Conservation (phyloP, 345 rosid genomes). For the Syzygium oleosum region DNA sequence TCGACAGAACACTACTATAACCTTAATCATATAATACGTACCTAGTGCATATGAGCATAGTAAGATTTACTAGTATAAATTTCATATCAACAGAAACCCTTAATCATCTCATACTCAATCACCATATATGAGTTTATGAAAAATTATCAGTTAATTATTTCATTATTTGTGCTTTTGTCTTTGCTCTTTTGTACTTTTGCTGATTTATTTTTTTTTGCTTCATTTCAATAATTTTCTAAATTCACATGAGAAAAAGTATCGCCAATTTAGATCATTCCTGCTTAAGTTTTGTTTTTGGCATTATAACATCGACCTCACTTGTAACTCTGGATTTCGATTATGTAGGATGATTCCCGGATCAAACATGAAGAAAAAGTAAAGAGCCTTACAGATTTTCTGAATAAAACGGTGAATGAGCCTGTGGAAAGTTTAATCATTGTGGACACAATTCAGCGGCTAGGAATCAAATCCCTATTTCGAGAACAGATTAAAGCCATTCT, state of each 20-base stretch:
- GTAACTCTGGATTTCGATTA: not conserved
- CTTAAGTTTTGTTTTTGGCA: not conserved
- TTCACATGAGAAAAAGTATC: not conserved
- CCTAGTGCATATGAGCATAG: not conserved
- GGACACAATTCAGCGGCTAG: constrained; percentile 31
- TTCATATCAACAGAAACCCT: too few species aligned
- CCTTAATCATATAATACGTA: not conserved
- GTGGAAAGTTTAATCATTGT: constrained; percentile 20
- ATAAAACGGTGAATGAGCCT: not conserved
- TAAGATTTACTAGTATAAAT: not conserved
- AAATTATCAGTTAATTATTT: too few species aligned
- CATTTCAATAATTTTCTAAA: not conserved
- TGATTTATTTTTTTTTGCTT: not conserved
- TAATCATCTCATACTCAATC: not conserved
- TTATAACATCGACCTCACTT: not conserved
- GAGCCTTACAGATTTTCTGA: not conserved
- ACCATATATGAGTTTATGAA: too few species aligned
- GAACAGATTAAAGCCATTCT: constrained; percentile 30
- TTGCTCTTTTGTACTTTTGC: not conserved
- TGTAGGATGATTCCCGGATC: not conserved
- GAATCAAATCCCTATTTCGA: constrained; percentile 18
- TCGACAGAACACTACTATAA: not conserved
- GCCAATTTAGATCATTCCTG: not conserved
- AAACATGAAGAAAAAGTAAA: not conserved
- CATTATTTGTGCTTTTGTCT: not conserved